Base-by-base conservation (phyloP, 805 yeast species). In the Yarrowia osloensis region DNA sequence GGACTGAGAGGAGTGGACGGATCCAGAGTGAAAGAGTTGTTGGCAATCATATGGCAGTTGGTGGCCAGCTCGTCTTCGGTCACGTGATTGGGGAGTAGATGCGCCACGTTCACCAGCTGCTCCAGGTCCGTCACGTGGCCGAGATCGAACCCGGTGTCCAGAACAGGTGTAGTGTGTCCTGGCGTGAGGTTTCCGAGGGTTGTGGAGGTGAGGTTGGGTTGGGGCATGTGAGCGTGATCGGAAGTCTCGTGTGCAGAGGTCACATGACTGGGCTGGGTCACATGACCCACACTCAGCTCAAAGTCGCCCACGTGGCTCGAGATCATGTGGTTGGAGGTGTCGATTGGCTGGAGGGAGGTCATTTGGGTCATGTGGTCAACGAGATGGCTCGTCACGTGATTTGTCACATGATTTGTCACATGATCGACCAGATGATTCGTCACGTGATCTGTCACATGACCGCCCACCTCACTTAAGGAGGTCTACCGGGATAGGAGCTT, bases 111-210 rank as follows among this genome's bases (percentile, higher is more conserved):
- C 19, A 50, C 40, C 9, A 50, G 40, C 21, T 21, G 13, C 13
- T 31, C 40, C 15, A 50, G 40, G 21, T 50, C 57, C 12, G 57
- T 21, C 57, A 50, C 57, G 57, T 22, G 19, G n/a, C n/a, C 17
- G 17, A 50, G 21, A 8, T 50, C 57, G 28, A 31, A 50, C 7
- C 57, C 40, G 15, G 26, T 12, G 40, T 33, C 57, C n/a, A 31
- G 40, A 0, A 50, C 29, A 0, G 57, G 57, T 3, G 57, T 50
- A 2, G 57, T 50, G 57, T 50, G 57, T 33, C 57, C 57, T 15
- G 57, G 57, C 29, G 57, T 50, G 21, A 50, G 40, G 57, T 50
- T 31, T 26, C 57, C 57, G 40, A 50, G 57, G 8, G 13, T 21
- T 3, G 50, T 15, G 3, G 49, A 13, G 24, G 33, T 46, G 50